These are phyloP conservation scores for Chrysoporthe austroafricana DNA, from an alignment of 2,329 filamentous ascomycete genomes.

Conservation along the genomic window DNA sequence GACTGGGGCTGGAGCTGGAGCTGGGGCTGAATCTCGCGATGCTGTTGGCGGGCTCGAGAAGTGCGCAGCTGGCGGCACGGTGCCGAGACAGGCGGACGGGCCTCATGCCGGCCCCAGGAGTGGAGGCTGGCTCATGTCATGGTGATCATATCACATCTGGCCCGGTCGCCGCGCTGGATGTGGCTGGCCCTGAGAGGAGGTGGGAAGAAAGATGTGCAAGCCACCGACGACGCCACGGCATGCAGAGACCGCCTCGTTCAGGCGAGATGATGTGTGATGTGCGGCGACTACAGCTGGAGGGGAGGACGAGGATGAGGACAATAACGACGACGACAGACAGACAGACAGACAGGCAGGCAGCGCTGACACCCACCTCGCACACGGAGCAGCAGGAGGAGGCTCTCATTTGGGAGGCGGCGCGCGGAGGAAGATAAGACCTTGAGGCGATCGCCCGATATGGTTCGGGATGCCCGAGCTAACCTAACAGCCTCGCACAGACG, in stretches of 20 bases:
- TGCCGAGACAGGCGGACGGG: constrained; percentile 27
- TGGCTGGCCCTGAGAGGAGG: constrained; percentile 5
- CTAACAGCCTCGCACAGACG: constrained; percentile 18
- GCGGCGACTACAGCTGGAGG: not conserved
- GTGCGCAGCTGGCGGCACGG: constrained; percentile 15
- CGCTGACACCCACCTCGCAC: not conserved
- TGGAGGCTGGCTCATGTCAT: not conserved
- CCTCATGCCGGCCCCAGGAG: not conserved
- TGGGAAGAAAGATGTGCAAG: constrained; percentile 5
- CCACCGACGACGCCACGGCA: constrained; percentile 16
- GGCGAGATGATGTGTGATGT: not conserved
- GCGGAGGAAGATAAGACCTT: not conserved
- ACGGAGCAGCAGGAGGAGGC: not conserved
- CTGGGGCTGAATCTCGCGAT: not conserved
- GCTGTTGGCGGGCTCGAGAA: not conserved
- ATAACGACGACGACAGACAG: no score
- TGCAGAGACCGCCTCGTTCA: constrained; percentile 19
- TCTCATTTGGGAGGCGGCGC: not conserved
- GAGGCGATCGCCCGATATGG: not conserved
- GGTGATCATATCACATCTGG: not conserved
- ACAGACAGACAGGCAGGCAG: no score
- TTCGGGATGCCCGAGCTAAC: constrained; percentile 9
- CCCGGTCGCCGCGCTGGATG: not conserved
- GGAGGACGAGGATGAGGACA: no score
- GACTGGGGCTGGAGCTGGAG: not conserved